These are phyloP conservation scores for Eucalyptus sideroxylon DNA, from an alignment of 345 rosid genomes.

Conservation along the genomic window DNA sequence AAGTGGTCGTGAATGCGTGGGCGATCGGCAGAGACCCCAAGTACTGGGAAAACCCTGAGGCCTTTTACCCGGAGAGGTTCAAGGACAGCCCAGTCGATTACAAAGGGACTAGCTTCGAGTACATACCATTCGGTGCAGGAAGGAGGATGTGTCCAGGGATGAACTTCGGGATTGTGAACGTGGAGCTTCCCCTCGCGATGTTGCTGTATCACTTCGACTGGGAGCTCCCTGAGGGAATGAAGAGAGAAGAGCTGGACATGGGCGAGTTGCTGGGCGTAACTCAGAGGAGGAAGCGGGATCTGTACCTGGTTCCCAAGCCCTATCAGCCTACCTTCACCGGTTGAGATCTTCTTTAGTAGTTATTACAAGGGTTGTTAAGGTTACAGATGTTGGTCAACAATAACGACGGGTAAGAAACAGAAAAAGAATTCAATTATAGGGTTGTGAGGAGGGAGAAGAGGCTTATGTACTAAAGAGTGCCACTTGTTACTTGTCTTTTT, in stretches of 20 bases:
- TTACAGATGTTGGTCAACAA: not conserved
- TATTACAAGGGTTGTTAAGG: not conserved
- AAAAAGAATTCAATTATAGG: not conserved
- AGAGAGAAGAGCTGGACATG: not conserved
- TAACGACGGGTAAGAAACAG: not conserved
- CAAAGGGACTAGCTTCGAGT: conserved; percentile 5
- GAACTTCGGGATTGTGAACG: not conserved
- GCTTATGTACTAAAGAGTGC: not conserved
- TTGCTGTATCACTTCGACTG: conserved; percentile 13
- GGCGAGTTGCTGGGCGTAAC: not conserved
- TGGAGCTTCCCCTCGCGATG: conserved; percentile 4
- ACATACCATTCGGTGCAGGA: conserved; percentile 15
- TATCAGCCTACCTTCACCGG: not conserved
- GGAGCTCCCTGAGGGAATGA: conserved; percentile 2
- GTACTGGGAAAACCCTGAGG: conserved; percentile 8
- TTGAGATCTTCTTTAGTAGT: not conserved
- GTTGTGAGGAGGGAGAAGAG: not conserved
- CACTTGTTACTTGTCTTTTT: too few species aligned
- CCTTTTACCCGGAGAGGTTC: conserved; percentile 13
- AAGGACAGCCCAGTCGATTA: not conserved
- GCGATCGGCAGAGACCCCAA: conserved; percentile 12
- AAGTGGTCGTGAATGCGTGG: conserved; percentile 11
- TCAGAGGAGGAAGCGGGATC: not conserved
- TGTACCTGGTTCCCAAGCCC: not conserved
- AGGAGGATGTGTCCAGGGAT: conserved; percentile 22